These are phyloP conservation scores for Purshia tridentata DNA, from an alignment of 306 rosid genomes.

Conservation along the genomic window DNA sequence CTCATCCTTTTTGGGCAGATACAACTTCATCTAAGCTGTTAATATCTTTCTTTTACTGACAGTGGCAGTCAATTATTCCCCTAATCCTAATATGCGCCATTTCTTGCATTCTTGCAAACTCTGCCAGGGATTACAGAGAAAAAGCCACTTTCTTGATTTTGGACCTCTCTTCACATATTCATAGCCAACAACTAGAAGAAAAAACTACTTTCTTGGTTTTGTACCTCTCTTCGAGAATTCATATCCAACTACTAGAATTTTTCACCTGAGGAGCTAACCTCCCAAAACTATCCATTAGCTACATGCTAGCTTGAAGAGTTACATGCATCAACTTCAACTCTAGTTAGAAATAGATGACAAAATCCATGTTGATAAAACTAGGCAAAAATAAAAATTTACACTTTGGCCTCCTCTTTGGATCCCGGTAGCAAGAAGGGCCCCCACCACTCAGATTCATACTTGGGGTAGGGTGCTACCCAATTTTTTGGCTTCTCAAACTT, in stretches of 20 bases:
- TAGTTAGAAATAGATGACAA: conserved; percentile 2
- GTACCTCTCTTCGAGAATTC: conserved; percentile 6
- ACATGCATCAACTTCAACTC: conserved; percentile 21
- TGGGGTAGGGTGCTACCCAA: conserved; percentile 94
- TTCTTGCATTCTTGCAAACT: no score
- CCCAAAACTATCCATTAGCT: conserved; percentile 10
- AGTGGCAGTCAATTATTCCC: no score
- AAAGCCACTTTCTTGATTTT: neutral
- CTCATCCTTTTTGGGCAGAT: neutral
- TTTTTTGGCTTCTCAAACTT: conserved; percentile 82
- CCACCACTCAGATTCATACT: conserved; percentile 96
- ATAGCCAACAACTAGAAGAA: neutral
- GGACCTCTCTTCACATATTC: conserved; percentile 15
- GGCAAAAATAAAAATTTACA: conserved; percentile 35
- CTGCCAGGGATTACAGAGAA: neutral
- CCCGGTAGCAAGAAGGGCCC: conserved; percentile 65
- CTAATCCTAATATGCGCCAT: no score
- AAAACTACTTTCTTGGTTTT: neutral
- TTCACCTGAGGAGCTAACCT: conserved; percentile 11
- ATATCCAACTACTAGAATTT: conserved; percentile 7
- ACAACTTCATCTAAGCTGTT: neutral
- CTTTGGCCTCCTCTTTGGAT: conserved; percentile 52
- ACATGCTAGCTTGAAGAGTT: neutral
- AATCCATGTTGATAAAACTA: conserved; percentile 19
- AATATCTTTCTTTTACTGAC: neutral